Evolutionary conservation across 441 rosid species (phyloP).

Genomic region (Sinapis alba): DNA sequence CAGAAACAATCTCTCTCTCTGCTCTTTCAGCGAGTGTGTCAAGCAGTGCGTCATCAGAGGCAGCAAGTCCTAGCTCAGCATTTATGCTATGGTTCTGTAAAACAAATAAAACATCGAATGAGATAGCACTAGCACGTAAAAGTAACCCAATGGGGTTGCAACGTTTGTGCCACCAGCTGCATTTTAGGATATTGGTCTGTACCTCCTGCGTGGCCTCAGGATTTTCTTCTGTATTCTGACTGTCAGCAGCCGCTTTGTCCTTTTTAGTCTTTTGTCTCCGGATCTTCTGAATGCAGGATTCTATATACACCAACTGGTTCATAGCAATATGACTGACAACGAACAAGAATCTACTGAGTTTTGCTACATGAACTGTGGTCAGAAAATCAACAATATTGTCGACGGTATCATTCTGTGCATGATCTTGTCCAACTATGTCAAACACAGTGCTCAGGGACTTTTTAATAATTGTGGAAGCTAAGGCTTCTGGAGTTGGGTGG

Average conservation of each 20-base stretch:
- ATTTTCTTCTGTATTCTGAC: slow-evolving; percentile 40
- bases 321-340: slow-evolving; percentile 87
- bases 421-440: slow-evolving; percentile 51
- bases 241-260: slow-evolving; percentile 52
- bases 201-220: slow-evolving; percentile 52
- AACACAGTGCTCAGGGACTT: slow-evolving; percentile 70
- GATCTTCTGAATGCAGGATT: slow-evolving; percentile 83
- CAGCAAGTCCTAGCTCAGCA: slow-evolving; percentile 94
- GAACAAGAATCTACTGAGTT: slow-evolving; percentile 86
- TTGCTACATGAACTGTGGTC: slow-evolving; percentile 68
- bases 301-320: slow-evolving; percentile 95
- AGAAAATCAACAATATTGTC: slow-evolving; percentile 38
- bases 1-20: slow-evolving; percentile 89
- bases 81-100: slow-evolving; percentile 77
- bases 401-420: slow-evolving; percentile 49
- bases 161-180: slow-evolving; percentile 7
- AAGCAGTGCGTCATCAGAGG: slow-evolving; percentile 90
- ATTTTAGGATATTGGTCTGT: slow-evolving; percentile 18
- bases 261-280: slow-evolving; percentile 74
- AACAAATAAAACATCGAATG: slow-evolving; percentile 29
- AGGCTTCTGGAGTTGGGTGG: slow-evolving; percentile 91
- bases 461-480: slow-evolving; percentile 73
- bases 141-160: background rate
- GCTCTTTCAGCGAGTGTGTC: slow-evolving; percentile 90
- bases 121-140: slow-evolving; percentile 10